A percentile compares a stretch with the other conserved stretches of the same genome.
Evolutionary conservation across 176 grass and related monocot genomes (phyloP).

Genomic region (Triticum aestivum): IWGSC_CS_RefSeq_v2.1 NC_057802.1:349830150-349830649

Average conservation of each 20-base stretch:
- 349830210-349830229: background rate
- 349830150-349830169: background rate
- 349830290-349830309: background rate
- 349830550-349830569: conserved; percentile 52
- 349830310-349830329: background rate
- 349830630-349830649: background rate
- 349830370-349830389: background rate
- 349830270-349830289: background rate
- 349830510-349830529: background rate
- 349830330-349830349: conserved; percentile 1
- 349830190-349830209: background rate
- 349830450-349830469: background rate
- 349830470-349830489: background rate
- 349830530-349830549: background rate
- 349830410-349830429: background rate
- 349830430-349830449: conserved; percentile 16
- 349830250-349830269: background rate
- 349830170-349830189: background rate
- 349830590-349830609: conserved; percentile 43
- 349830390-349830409: background rate
- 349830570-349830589: conserved; percentile 12
- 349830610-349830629: background rate
- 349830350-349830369: background rate
- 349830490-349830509: background rate
- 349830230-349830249: background rate